These are phyloP conservation scores for Penicillium psychrofluorescens DNA, from an alignment of 495 filamentous ascomycete species.

Conservation along the genomic window DNA sequence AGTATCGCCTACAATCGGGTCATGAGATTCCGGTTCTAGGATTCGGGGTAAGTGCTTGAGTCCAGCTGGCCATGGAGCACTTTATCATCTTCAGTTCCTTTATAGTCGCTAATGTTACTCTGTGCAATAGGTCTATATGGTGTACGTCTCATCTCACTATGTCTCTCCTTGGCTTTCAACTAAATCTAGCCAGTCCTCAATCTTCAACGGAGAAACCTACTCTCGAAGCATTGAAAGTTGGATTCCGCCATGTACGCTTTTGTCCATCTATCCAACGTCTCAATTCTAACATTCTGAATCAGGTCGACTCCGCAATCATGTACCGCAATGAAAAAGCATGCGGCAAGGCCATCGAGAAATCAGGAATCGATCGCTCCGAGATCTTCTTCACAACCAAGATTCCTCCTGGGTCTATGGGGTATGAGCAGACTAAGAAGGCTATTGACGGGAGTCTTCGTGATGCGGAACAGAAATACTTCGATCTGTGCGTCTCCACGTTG, in stretches of 20 bases:
- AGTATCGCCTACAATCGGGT: conserved; percentile 58
- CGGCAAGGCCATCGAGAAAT: conserved; percentile 38
- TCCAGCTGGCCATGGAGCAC: background rate
- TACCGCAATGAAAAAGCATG: conserved; percentile 50
- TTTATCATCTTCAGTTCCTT: background rate
- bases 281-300: conserved; percentile 6
- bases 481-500: conserved; percentile 39
- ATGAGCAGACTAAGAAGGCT: conserved; percentile 34
- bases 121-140: conserved; percentile 60
- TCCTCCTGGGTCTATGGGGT: conserved; percentile 42
- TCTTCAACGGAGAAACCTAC: conserved; percentile 45
- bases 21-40: conserved; percentile 74
- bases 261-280: background rate
- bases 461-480: conserved; percentile 51
- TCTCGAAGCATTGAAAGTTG: conserved; percentile 56
- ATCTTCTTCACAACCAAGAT: conserved; percentile 55
- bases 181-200: conserved; percentile 33
- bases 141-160: conserved; percentile 33
- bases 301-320: conserved; percentile 52
- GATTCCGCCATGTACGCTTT: conserved; percentile 51
- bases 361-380: conserved; percentile 32
- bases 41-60: conserved; percentile 51
- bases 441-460: conserved; percentile 25
- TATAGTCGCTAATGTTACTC: background rate
- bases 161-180: background rate